phyloP scores from a whole-genome alignment of 2,329 filamentous ascomycete species.

The Penicillium sp. region DNA sequence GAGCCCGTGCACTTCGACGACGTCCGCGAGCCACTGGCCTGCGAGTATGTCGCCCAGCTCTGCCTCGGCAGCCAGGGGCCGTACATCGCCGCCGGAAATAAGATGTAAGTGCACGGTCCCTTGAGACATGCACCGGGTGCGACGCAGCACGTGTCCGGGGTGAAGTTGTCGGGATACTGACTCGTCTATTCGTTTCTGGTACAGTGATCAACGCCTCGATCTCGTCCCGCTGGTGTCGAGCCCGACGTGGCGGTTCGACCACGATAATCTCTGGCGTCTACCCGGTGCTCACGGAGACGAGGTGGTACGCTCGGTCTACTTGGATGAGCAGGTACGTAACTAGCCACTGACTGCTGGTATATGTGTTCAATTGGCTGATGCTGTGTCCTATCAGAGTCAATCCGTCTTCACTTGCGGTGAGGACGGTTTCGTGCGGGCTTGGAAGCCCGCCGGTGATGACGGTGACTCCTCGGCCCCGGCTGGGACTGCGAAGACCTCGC shows the following conservation, averaged over 20 bases:
- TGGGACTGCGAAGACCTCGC: slow-evolving; percentile 22
- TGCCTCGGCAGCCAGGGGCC: slow-evolving; percentile 44
- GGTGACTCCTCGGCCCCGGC: slow-evolving; percentile 15
- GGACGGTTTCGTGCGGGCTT: slow-evolving; percentile 43
- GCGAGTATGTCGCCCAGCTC: slow-evolving; percentile 60
- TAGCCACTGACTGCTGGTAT: background rate
- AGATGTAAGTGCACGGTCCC: slow-evolving; percentile 40
- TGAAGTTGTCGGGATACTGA: slow-evolving; percentile 3
- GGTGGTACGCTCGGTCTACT: slow-evolving; percentile 46
- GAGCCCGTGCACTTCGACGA: slow-evolving; percentile 54
- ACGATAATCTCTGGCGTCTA: slow-evolving; percentile 41
- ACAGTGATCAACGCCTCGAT: slow-evolving; percentile 43
- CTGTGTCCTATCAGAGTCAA: slow-evolving; percentile 29
- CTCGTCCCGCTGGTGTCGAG: slow-evolving; percentile 39
- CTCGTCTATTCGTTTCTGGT: slow-evolving; percentile 1
- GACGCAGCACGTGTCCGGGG: too few relatives aligned
- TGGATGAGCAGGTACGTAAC: slow-evolving; percentile 44
- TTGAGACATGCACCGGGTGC: too few relatives aligned
- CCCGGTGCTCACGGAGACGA: slow-evolving; percentile 51
- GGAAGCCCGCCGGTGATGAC: slow-evolving; percentile 31
- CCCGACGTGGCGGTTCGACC: slow-evolving; percentile 42
- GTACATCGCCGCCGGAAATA: slow-evolving; percentile 50
- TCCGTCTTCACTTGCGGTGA: slow-evolving; percentile 47
- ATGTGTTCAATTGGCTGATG: too few relatives aligned
- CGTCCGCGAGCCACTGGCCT: slow-evolving; percentile 53